Percentiles rank a stretch among this genome's conserved stretches.
Evolutionary conservation across 129 eudicot species (phyloP).

Genomic region (Lactuca sativa): DNA sequence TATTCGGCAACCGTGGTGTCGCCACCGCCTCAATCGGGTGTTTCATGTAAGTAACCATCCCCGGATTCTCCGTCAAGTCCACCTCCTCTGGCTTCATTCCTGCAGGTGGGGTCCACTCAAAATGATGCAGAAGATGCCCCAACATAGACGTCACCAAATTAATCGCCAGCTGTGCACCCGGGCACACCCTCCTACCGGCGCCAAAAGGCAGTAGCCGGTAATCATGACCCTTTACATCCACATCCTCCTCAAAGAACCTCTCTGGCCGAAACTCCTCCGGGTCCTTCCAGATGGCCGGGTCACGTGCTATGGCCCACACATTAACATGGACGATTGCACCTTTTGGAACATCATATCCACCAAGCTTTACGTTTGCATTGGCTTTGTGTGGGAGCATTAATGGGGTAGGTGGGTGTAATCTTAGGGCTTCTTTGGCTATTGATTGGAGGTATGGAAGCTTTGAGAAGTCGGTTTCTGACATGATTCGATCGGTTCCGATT

Average conservation of each 20-base stretch:
- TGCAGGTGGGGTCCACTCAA: slow-evolving; percentile 60
- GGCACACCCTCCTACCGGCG: slow-evolving; percentile 85
- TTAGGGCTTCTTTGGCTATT: slow-evolving; percentile 69
- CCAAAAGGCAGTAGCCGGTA: slow-evolving; percentile 78
- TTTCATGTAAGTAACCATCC: slow-evolving; percentile 73
- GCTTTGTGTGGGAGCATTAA: slow-evolving; percentile 94
- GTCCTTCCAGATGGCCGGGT: slow-evolving; percentile 68
- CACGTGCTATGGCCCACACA: slow-evolving; percentile 88
- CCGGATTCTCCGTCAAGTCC: slow-evolving; percentile 75
- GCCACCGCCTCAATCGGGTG: slow-evolving; percentile 68
- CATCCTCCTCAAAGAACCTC: slow-evolving; percentile 75
- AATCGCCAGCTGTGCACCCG: slow-evolving; percentile 78
- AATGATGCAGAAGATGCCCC: slow-evolving; percentile 81
- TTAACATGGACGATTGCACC: slow-evolving; percentile 76
- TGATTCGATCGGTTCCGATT: slow-evolving; percentile 59
- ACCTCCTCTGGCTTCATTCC: slow-evolving; percentile 74
- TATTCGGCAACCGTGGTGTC: slow-evolving; percentile 60
- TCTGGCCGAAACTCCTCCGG: slow-evolving; percentile 86
- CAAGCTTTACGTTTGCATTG: slow-evolving; percentile 63
- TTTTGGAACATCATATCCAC: slow-evolving; percentile 85
- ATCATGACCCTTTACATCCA: slow-evolving; percentile 84
- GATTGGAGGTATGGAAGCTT: slow-evolving; percentile 87
- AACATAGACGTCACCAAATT: slow-evolving; percentile 69
- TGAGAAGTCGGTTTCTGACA: slow-evolving; percentile 80
- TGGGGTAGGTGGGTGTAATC: slow-evolving; percentile 90